These are phyloP conservation scores for Tetrapisispora namnaoensis DNA, from an alignment of 805 yeast species.

Conservation along the genomic window DNA sequence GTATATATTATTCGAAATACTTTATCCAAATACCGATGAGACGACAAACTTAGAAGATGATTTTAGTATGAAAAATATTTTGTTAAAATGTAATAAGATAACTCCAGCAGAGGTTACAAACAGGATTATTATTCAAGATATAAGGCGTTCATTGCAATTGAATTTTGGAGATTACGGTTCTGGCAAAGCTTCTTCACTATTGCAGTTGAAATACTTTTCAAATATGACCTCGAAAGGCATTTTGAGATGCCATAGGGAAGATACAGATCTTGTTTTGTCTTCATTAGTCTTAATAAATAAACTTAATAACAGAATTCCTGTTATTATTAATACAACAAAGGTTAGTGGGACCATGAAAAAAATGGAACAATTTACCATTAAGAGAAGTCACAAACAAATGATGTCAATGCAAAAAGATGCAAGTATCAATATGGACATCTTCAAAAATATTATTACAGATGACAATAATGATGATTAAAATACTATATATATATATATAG, in stretches of 20 bases:
- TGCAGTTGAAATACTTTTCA: slow-evolving; percentile 71
- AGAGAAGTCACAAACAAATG: slow-evolving; percentile 26
- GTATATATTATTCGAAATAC: slow-evolving; percentile 70
- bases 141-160: slow-evolving; percentile 47
- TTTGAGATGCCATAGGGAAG: slow-evolving; percentile 61
- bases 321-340: slow-evolving; percentile 52
- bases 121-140: slow-evolving; percentile 40
- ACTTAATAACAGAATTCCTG: slow-evolving; percentile 38
- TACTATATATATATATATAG: neutral
- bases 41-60: slow-evolving; percentile 6
- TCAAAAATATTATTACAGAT: slow-evolving; percentile 10
- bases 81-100: slow-evolving; percentile 41
- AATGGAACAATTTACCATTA: slow-evolving; percentile 63
- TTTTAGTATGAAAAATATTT: slow-evolving; percentile 10
- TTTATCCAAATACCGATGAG: slow-evolving; percentile 44
- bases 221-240: slow-evolving; percentile 78
- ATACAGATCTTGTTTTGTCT: slow-evolving; percentile 51
- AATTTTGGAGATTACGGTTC: slow-evolving; percentile 74
- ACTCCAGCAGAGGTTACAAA: slow-evolving; percentile 41
- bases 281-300: slow-evolving; percentile 50
- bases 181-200: slow-evolving; percentile 50
- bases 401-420: slow-evolving; percentile 9
- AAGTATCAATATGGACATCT: slow-evolving; percentile 6
- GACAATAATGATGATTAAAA: slow-evolving; percentile 5
- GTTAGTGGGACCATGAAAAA: slow-evolving; percentile 84